A percentile compares a stretch with the other conserved stretches of the same genome.
Evolutionary conservation across 805 yeast genomes (phyloP).

Genomic region (Yarrowia yakushimensis): DNA sequence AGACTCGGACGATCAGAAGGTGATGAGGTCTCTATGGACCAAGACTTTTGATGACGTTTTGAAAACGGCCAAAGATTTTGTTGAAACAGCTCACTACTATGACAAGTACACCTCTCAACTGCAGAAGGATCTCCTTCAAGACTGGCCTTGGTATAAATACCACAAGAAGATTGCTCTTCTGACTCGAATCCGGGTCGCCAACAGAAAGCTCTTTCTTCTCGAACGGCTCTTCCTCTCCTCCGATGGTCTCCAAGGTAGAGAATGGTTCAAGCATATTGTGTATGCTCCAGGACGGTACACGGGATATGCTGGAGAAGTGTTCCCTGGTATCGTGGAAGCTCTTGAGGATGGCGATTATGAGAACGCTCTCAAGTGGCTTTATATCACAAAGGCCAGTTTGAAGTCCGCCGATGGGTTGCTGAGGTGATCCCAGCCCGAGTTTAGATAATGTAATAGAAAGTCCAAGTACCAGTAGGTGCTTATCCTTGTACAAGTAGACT

Average conservation of each 20-base stretch:
- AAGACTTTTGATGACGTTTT: constrained; percentile 1
- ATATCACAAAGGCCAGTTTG: constrained; percentile 32
- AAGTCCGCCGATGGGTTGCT: constrained; percentile 1
- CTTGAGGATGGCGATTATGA: constrained; percentile 46
- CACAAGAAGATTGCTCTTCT: constrained; percentile 31
- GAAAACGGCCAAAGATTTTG: constrained; percentile 30
- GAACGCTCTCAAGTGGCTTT: constrained; percentile 42
- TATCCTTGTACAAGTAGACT: no score
- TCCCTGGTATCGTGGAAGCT: constrained; percentile 56
- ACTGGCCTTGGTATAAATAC: constrained; percentile 71
- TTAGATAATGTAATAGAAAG: no score
- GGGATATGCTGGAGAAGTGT: constrained; percentile 56
- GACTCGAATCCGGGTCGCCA: constrained; percentile 36
- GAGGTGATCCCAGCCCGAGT: no score
- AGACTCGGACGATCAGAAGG: neutral
- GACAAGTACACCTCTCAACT: constrained; percentile 50
- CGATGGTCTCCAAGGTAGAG: constrained; percentile 49
- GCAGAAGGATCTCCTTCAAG: constrained; percentile 52
- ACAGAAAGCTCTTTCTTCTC: constrained; percentile 42
- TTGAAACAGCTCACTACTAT: constrained; percentile 40
- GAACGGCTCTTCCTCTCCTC: constrained; percentile 48
- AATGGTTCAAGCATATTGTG: constrained; percentile 59
- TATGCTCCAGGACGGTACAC: constrained; percentile 59
- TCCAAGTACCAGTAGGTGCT: no score
- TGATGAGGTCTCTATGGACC: neutral